Conservation (phyloP, 192 early-diverging fungal genomes). For the Chytriomyces sp. region DNA sequence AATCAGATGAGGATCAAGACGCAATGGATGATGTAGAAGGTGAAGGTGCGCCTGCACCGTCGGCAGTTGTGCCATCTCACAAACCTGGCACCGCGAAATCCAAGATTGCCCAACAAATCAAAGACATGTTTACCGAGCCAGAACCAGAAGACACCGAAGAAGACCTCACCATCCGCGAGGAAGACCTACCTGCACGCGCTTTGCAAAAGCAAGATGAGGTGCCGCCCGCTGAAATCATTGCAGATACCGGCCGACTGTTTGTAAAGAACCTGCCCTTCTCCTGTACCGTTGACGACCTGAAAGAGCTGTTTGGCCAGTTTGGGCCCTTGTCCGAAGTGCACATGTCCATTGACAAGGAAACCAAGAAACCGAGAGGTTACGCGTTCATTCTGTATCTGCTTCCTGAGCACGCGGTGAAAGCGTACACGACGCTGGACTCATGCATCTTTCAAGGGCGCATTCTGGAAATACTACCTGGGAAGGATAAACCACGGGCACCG, state of each 20-base stretch:
- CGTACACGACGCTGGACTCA: conserved; percentile 78
- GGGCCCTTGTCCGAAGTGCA: conserved; percentile 93
- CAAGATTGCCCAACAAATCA: conserved; percentile 23
- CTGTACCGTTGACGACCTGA: conserved; percentile 85
- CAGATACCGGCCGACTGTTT: conserved; percentile 93
- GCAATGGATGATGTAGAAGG: neutral
- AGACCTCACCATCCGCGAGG: neutral
- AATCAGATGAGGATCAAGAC: conserved; percentile 21
- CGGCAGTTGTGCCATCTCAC: neutral
- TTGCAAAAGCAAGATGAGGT: conserved; percentile 11
- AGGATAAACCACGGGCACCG: conserved; percentile 75
- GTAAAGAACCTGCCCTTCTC: conserved; percentile 91
- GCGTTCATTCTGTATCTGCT: conserved; percentile 87
- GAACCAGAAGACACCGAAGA: neutral
- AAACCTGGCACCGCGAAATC: neutral
- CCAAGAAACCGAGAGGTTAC: conserved; percentile 91
- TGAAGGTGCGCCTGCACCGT: neutral
- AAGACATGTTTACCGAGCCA: conserved; percentile 3
- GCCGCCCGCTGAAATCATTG: conserved; percentile 68
- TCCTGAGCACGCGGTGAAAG: conserved; percentile 92
- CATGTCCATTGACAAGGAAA: conserved; percentile 90
- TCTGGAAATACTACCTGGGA: conserved; percentile 83
- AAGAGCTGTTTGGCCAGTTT: conserved; percentile 78
- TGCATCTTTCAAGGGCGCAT: conserved; percentile 91
- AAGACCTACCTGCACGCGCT: conserved; percentile 14